Conservation (phyloP, 106 monocot species). For the Platanthera zijinensis region DNA sequence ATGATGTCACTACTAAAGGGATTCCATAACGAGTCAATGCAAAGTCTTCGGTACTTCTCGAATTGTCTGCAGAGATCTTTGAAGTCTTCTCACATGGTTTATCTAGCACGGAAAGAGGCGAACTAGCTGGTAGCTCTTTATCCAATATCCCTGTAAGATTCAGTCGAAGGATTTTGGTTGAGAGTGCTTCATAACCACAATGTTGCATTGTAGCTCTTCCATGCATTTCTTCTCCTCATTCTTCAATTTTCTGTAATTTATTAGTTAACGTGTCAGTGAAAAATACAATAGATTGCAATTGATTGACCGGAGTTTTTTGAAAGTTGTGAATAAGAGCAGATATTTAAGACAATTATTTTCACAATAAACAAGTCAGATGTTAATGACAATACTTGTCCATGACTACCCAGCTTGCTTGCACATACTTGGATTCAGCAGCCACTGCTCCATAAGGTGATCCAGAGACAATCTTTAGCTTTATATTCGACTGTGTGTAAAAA, state of each 20-base stretch:
- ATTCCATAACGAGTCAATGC: slow-evolving; percentile 13
- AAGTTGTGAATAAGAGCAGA: not conserved
- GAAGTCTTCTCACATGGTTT: slow-evolving; percentile 5
- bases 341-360: not conserved
- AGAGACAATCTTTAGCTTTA: slow-evolving; percentile 51
- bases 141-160: slow-evolving; percentile 28
- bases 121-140: not conserved
- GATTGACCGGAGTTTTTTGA: not conserved
- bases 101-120: slow-evolving; percentile 5
- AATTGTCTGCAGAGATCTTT: not conserved
- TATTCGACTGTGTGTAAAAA: slow-evolving; percentile 27
- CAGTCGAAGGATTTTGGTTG: slow-evolving; percentile 47
- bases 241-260: slow-evolving; percentile 42
- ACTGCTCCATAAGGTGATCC: slow-evolving; percentile 26
- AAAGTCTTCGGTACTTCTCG: not conserved
- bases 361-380: not conserved
- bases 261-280: slow-evolving; percentile 11
- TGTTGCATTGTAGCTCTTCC: slow-evolving; percentile 55
- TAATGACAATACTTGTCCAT: slow-evolving; percentile 36
- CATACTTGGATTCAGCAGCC: slow-evolving; percentile 43
- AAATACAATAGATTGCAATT: slow-evolving; percentile 26
- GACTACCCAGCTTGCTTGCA: slow-evolving; percentile 60
- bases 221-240: slow-evolving; percentile 45
- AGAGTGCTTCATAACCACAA: slow-evolving; percentile 51
- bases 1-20: slow-evolving; percentile 8